Conservation (phyloP, 352 stramenopile genomes). For the Phytophthora litchii region DNA sequence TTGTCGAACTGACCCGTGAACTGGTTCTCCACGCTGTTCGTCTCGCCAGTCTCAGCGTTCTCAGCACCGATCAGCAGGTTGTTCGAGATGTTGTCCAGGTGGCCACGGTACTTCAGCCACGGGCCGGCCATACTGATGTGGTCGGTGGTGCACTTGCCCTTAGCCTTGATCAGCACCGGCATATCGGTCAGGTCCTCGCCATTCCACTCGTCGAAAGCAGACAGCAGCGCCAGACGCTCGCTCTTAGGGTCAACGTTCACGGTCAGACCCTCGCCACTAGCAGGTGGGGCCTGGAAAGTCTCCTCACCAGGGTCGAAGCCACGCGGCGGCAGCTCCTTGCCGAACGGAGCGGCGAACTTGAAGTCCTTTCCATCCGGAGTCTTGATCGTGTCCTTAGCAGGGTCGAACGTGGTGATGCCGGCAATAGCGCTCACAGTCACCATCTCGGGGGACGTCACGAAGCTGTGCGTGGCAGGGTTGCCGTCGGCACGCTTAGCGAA, state of each 20-base stretch:
- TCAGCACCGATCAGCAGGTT: constrained; percentile 94
- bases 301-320: constrained; percentile 92
- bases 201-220: constrained; percentile 90
- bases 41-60: constrained; percentile 93
- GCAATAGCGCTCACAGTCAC: constrained; percentile 92
- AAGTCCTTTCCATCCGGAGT: constrained; percentile 87
- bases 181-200: constrained; percentile 89
- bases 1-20: constrained; percentile 88
- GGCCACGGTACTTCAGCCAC: constrained; percentile 95
- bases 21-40: constrained; percentile 93
- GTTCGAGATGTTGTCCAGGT: constrained; percentile 96
- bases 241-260: constrained; percentile 86
- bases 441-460: constrained; percentile 93
- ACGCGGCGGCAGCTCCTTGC: constrained; percentile 90
- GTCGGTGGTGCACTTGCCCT: constrained; percentile 96
- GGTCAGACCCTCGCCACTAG: constrained; percentile 61
- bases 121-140: constrained; percentile 95
- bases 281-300: constrained; percentile 91
- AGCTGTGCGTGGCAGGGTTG: constrained; percentile 93
- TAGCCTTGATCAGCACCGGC: constrained; percentile 94
- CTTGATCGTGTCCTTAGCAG: constrained; percentile 89
- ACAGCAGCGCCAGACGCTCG: constrained; percentile 88
- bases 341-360: constrained; percentile 91
- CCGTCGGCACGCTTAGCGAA: constrained; percentile 95
- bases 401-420: constrained; percentile 91